These are phyloP conservation scores for Cinchona pubescens DNA, from an alignment of 257 asterid genomes.

Conservation along the genomic window DNA sequence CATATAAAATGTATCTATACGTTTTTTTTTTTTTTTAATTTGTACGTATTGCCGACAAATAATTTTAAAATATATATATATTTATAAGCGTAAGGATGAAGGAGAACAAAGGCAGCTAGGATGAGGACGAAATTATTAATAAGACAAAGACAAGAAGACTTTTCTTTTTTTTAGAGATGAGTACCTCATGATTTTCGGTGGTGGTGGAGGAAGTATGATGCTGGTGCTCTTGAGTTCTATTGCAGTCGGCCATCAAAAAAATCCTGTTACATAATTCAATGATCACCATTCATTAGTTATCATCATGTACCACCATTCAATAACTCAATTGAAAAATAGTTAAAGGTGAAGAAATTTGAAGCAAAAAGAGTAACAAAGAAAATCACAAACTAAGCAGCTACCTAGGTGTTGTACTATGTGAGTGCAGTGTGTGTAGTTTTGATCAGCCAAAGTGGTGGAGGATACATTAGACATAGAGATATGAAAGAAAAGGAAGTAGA, in stretches of 20 bases:
- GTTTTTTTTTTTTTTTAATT: background rate
- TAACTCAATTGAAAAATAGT: background rate
- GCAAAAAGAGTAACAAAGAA: background rate
- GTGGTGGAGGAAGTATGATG: constrained; percentile 12
- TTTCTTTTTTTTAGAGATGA: background rate
- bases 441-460: background rate
- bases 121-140: background rate
- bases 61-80: too few relatives aligned
- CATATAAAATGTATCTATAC: too few relatives aligned
- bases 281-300: background rate
- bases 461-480: too few relatives aligned
- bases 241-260: constrained; percentile 23
- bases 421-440: constrained; percentile 2
- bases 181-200: constrained; percentile 31
- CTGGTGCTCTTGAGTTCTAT: constrained; percentile 16
- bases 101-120: background rate
- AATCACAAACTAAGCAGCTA: background rate
- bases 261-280: constrained; percentile 6
- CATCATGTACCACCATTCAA: background rate
- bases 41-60: background rate
- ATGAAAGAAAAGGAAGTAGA: background rate
- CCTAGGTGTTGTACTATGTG: background rate
- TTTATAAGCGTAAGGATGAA: too few relatives aligned
- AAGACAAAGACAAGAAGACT: background rate
- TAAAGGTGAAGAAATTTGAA: background rate